A percentile compares a stretch with the other conserved stretches of the same genome.
Evolutionary conservation across 2,329 filamentous ascomycete genomes (phyloP).

Genomic region (Clarireedia hainanense): DNA sequence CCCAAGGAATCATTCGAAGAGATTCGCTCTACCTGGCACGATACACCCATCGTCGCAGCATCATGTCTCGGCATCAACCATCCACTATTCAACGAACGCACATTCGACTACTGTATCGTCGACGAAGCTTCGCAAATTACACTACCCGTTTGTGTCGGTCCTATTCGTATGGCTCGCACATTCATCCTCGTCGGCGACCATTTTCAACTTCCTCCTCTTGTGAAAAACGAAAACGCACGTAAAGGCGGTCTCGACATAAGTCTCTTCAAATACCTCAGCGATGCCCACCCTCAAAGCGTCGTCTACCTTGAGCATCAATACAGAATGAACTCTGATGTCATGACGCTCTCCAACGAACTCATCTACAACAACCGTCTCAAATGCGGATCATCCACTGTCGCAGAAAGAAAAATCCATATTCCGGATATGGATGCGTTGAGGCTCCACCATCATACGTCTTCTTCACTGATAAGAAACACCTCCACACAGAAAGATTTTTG

Average conservation of each 20-base stretch:
- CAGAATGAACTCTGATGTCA: conserved; percentile 96
- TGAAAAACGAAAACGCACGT: conserved; percentile 83
- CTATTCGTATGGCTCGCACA: conserved; percentile 83
- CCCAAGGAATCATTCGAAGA: conserved; percentile 74
- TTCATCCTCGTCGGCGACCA: conserved; percentile 97
- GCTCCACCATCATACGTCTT: conserved; percentile 47
- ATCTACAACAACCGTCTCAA: conserved; percentile 90
- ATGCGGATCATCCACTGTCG: conserved; percentile 74
- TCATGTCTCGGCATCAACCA: conserved; percentile 92
- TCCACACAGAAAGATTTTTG: conserved; percentile 48
- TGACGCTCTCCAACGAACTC: conserved; percentile 84
- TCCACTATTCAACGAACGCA: conserved; percentile 75
- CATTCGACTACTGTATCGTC: conserved; percentile 97
- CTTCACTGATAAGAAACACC: conserved; percentile 30
- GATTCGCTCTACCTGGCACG: conserved; percentile 75
- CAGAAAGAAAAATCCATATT: conserved; percentile 58
- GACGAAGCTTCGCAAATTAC: conserved; percentile 98
- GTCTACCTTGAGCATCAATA: conserved; percentile 94
- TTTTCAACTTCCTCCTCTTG: conserved; percentile 88
- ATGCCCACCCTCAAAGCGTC: conserved; percentile 78
- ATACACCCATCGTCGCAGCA: conserved; percentile 83
- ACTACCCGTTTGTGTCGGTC: conserved; percentile 85
- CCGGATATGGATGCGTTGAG: conserved; percentile 56
- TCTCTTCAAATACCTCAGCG: conserved; percentile 88
- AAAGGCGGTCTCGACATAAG: conserved; percentile 84